phyloP scores from a whole-genome alignment of 148 eudicot species.

The Selenicereus undatus region DNA sequence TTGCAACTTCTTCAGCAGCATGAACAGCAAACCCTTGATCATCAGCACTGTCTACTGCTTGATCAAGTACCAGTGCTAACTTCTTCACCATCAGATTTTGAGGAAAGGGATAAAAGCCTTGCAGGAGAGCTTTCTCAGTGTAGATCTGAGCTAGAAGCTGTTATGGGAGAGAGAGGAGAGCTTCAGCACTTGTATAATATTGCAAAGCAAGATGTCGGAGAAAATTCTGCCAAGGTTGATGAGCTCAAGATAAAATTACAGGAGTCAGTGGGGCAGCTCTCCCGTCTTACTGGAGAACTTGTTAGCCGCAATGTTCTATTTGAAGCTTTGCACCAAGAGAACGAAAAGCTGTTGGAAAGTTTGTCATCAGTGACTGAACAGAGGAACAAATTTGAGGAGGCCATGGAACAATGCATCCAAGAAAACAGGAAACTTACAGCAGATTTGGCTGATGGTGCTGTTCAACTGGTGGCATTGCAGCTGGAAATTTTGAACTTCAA shows the following conservation, averaged over 20 bases:
- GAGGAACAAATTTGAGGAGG: conserved; percentile 41
- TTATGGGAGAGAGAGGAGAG: conserved; percentile 43
- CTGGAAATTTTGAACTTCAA: conserved; percentile 36
- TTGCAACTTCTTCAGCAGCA: conserved; percentile 51
- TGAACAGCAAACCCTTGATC: conserved; percentile 26
- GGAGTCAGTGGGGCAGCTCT: conserved; percentile 35
- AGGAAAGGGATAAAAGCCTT: conserved; percentile 45
- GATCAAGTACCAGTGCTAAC: conserved; percentile 36
- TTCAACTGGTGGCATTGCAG: conserved; percentile 35
- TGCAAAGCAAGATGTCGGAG: conserved; percentile 45
- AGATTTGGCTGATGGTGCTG: conserved; percentile 40
- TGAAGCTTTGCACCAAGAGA: conserved; percentile 51
- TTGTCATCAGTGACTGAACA: conserved; percentile 42
- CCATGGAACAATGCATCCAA: conserved; percentile 29
- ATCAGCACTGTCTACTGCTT: conserved; percentile 27
- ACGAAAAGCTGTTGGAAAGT: conserved; percentile 42
- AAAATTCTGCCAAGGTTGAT: conserved; percentile 42
- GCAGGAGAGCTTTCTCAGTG: conserved; percentile 53
- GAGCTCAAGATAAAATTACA: conserved; percentile 53
- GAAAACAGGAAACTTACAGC: conserved; percentile 42
- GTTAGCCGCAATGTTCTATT: conserved; percentile 41
- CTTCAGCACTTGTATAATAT: conserved; percentile 40
- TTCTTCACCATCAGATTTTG: conserved; percentile 40
- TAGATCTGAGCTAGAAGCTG: conserved; percentile 55
- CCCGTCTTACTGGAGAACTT: conserved; percentile 48